A percentile compares a stretch with the other conserved stretches of the same genome.
These are phyloP conservation scores for Geotrichum restrictum DNA, from an alignment of 1,139 yeast genomes.

Conservation along the genomic window DNA sequence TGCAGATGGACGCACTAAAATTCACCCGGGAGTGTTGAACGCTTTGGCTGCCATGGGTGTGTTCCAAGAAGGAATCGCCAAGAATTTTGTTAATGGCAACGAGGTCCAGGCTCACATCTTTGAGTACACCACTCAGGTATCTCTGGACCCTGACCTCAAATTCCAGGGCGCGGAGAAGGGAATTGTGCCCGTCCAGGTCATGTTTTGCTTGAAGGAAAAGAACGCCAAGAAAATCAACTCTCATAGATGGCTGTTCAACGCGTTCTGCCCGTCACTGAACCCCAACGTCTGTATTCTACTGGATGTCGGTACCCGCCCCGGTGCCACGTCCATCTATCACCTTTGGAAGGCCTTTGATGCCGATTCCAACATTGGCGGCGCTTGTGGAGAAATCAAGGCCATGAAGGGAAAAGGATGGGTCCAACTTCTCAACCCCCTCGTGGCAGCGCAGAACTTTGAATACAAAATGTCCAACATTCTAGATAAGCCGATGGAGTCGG, in stretches of 20 bases:
- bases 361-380: constrained; percentile 76
- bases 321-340: constrained; percentile 65
- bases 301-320: constrained; percentile 79
- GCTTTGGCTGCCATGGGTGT: constrained; percentile 69
- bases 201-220: constrained; percentile 73
- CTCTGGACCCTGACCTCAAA: constrained; percentile 59
- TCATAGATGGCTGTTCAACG: constrained; percentile 82
- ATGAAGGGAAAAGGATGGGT: constrained; percentile 56
- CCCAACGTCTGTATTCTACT: constrained; percentile 69
- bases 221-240: constrained; percentile 74
- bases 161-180: constrained; percentile 46
- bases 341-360: constrained; percentile 68
- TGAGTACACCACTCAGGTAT: constrained; percentile 76
- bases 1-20: constrained; percentile 71
- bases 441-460: constrained; percentile 82
- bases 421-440: constrained; percentile 62
- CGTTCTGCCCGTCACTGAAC: constrained; percentile 64
- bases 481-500: constrained; percentile 81
- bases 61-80: constrained; percentile 79
- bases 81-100: constrained; percentile 66
- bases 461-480: constrained; percentile 77
- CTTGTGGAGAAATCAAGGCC: constrained; percentile 80
- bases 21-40: constrained; percentile 61
- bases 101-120: constrained; percentile 70
- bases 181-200: constrained; percentile 58